Evolutionary conservation across 1,284 basidiomycete genomes (phyloP).

Genomic region (Fomitopsis schrenkii): DNA sequence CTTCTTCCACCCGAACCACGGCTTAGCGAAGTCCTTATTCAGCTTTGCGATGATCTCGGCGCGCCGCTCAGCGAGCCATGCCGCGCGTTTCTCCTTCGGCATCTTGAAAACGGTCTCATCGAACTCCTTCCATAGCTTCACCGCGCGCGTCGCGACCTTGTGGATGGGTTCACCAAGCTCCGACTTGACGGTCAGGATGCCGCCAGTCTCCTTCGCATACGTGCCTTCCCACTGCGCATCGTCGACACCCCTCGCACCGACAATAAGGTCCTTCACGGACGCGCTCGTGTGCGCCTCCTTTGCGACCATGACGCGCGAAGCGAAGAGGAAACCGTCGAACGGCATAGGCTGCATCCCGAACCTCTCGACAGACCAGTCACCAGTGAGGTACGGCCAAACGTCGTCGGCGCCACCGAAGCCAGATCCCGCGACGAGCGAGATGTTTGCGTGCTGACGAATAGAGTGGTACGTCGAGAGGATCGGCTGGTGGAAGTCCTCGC

Average conservation of each 20-base stretch:
- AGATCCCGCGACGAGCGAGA: slow-evolving; percentile 91
- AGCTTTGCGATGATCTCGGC: slow-evolving; percentile 90
- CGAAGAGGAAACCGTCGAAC: slow-evolving; percentile 96
- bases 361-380: slow-evolving; percentile 86
- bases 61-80: slow-evolving; percentile 86
- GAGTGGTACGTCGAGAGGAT: slow-evolving; percentile 87
- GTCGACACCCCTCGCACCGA: slow-evolving; percentile 89
- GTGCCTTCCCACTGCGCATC: slow-evolving; percentile 95
- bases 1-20: slow-evolving; percentile 96
- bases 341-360: slow-evolving; percentile 96
- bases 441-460: slow-evolving; percentile 88
- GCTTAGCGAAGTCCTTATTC: slow-evolving; percentile 95
- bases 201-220: slow-evolving; percentile 92
- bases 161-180: slow-evolving; percentile 99
- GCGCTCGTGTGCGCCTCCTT: slow-evolving; percentile 96
- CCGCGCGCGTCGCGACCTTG: slow-evolving; percentile 95
- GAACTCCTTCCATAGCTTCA: slow-evolving; percentile 98
- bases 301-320: slow-evolving; percentile 95
- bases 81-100: slow-evolving; percentile 89
- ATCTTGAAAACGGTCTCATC: slow-evolving; percentile 95
- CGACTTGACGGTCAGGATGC: slow-evolving; percentile 94
- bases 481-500: slow-evolving; percentile 98
- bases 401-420: slow-evolving; percentile 96
- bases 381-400: slow-evolving; percentile 95
- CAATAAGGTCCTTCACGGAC: slow-evolving; percentile 95